Conservation (phyloP, 495 filamentous ascomycete genomes). For the Neurospora discreta region DNA sequence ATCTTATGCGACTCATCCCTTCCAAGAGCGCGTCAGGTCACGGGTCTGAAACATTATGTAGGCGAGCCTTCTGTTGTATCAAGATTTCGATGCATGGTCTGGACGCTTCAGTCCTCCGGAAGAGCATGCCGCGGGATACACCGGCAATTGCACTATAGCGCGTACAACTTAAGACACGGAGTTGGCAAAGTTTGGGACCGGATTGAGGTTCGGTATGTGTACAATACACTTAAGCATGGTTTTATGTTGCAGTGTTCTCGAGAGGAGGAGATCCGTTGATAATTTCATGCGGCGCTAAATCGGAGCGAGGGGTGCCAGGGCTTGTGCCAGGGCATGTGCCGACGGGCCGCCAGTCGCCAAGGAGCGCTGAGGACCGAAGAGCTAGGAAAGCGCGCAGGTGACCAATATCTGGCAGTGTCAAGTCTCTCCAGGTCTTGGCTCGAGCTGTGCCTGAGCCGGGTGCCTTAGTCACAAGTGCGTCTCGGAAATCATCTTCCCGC, state of each 20-base stretch:
- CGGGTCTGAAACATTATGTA: background rate
- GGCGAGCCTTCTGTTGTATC: background rate
- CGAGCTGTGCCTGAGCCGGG: background rate
- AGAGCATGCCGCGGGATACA: constrained; percentile 7
- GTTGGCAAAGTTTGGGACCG: constrained; percentile 12
- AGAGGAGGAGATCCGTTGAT: constrained; percentile 1
- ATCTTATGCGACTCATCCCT: background rate
- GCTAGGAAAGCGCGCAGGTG: constrained; percentile 5
- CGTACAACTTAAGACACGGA: constrained; percentile 9
- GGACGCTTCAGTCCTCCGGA: background rate
- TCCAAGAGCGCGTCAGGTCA: background rate
- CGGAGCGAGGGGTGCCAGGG: background rate
- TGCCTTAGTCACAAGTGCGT: background rate
- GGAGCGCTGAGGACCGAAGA: background rate
- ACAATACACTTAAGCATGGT: constrained; percentile 10
- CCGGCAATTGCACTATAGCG: constrained; percentile 24
- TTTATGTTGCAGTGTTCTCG: background rate
- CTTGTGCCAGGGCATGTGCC: background rate
- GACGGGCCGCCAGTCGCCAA: background rate
- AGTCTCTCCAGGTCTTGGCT: background rate
- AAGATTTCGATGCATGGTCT: background rate
- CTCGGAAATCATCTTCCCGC: background rate
- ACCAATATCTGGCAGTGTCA: background rate
- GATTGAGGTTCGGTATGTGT: constrained; percentile 15
- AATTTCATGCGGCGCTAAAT: constrained; percentile 7